Evolutionary conservation across 176 grass and related monocot genomes (phyloP).

Genomic region (Olyra latifolia): DNA sequence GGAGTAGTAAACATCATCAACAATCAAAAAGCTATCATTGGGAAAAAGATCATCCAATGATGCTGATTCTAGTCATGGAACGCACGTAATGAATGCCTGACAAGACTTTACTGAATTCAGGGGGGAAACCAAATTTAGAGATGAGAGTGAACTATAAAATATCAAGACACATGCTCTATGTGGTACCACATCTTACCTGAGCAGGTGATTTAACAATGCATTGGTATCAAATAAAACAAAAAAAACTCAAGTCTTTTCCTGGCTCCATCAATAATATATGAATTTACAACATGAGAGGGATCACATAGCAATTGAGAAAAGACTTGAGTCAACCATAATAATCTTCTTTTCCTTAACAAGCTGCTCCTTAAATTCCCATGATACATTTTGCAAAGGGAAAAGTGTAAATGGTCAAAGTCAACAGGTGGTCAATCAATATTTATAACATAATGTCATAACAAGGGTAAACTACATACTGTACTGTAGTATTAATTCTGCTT

Average conservation of each 20-base stretch:
- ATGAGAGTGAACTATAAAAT: background rate
- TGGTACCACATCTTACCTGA: background rate
- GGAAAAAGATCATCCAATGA: constrained; percentile 9
- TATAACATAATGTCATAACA: background rate
- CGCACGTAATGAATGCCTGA: background rate
- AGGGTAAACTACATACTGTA: background rate
- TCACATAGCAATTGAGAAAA: constrained; percentile 3
- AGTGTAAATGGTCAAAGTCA: background rate
- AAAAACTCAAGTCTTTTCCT: background rate
- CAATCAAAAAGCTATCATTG: background rate
- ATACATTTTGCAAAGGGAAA: background rate
- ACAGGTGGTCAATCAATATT: constrained; percentile 6
- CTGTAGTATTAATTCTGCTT: background rate
- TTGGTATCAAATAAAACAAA: constrained; percentile 11
- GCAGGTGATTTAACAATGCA: background rate
- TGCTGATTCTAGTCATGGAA: background rate
- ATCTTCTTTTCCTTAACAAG: constrained; percentile 5
- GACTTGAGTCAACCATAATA: background rate
- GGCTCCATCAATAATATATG: background rate
- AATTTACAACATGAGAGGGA: background rate
- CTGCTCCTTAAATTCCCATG: background rate
- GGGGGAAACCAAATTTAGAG: background rate
- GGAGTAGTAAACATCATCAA: background rate
- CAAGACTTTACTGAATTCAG: background rate
- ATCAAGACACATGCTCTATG: background rate